Base-by-base conservation (phyloP, 257 asterid genomes). In the Ballota nigra region DNA sequence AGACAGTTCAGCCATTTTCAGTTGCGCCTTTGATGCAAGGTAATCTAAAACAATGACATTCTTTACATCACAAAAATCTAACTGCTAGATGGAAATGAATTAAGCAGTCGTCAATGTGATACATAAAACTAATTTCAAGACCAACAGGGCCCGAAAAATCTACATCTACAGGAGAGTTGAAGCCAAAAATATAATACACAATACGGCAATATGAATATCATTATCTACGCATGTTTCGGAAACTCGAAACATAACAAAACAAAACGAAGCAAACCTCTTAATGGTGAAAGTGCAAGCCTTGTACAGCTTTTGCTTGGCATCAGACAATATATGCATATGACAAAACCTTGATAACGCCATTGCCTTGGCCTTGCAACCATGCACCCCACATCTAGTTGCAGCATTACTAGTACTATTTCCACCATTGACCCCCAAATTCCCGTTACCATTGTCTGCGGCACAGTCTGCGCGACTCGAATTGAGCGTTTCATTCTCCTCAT, bases 221-320 rank as follows among this genome's bases (percentile, higher is more conserved):
- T 11, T 53, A 53, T 8, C 55, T 6, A 51, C 16, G 20, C 12
- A 1, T 4, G 6, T 4, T 12, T 55, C 24, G 11, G 4, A 68
- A 45, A 26, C 29, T 26, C 29, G 1, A 26, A 26, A 68, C n/a
- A 12, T 60, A 49, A 72, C 3, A 64, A 31, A 34, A 29, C 43
- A 36, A 36, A 33, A 6, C 8, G 3, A 26, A 26, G 8, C 82
- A 76, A 77, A 94, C 97, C 97, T 89, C 73, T 89, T 91, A 40
- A 91, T 80, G 53, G 90, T 51, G 77, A 78, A 94, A 56, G 65
- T 82, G 86, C 99, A 94, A 67, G 89, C 77, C 84, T 82, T 88
- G 85, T 94, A 94, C 19, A 91, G 97, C 88, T 84, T 86, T 84
- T 94, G 99, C 70, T 82, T 83, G 45, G 76, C 57, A 33, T 94